phyloP scores from a whole-genome alignment of 805 yeast species.

The Starmerella apicola region DNA sequence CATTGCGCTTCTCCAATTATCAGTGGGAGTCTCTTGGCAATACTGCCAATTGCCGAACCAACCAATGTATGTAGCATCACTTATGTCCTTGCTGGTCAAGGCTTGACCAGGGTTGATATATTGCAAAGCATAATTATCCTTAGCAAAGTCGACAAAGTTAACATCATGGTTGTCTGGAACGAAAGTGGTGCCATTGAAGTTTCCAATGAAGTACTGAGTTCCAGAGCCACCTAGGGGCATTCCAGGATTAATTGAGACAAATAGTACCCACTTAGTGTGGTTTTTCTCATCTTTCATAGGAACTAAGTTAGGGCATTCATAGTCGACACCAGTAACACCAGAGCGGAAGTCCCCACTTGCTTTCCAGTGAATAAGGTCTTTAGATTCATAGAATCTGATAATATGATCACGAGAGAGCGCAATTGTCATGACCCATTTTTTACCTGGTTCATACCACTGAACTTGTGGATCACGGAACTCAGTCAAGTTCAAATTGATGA shows the following conservation, averaged over 20 bases:
- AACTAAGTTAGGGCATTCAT: conserved; percentile 33
- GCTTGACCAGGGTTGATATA: conserved; percentile 22
- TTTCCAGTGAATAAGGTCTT: conserved; percentile 11
- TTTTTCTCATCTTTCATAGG: conserved; percentile 24
- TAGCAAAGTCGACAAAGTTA: conserved; percentile 29
- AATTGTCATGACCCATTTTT: conserved; percentile 17
- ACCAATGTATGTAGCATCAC: conserved; percentile 28
- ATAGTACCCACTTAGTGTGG: conserved; percentile 29
- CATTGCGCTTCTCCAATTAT: conserved; percentile 30
- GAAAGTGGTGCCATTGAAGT: conserved; percentile 32
- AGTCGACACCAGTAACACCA: conserved; percentile 29
- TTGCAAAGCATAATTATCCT: conserved; percentile 33
- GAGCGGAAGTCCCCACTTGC: conserved; percentile 10
- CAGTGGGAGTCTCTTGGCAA: conserved; percentile 29
- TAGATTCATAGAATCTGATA: conserved; percentile 16
- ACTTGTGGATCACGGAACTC: conserved; percentile 20
- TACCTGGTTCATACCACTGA: conserved; percentile 12
- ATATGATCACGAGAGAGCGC: conserved; percentile 16
- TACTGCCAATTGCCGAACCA: conserved; percentile 38
- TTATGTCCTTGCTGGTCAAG: conserved; percentile 14
- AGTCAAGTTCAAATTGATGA: conserved; percentile 22
- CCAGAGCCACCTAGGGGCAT: conserved; percentile 32
- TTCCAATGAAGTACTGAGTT: conserved; percentile 33
- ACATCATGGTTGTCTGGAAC: conserved; percentile 25
- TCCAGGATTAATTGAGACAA: conserved; percentile 34